These are phyloP conservation scores for Picocystis salinarum DNA, from an alignment of 139 green algal genomes.

Conservation along the genomic window DNA sequence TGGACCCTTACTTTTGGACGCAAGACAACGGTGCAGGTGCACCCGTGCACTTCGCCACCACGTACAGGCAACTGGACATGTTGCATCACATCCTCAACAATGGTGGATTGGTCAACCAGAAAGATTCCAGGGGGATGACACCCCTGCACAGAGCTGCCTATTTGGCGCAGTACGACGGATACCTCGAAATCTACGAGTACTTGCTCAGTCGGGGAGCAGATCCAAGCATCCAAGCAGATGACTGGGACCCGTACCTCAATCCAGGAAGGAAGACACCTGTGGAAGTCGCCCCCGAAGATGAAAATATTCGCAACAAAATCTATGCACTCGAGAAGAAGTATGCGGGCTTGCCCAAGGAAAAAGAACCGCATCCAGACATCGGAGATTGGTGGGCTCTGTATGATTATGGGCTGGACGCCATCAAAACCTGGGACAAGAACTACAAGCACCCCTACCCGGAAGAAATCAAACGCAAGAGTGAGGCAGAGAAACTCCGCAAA, in stretches of 20 bases:
- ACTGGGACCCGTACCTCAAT: conserved; percentile 77
- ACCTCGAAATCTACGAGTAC: conserved; percentile 87
- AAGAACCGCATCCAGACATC: conserved; percentile 46
- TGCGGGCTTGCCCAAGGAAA: conserved; percentile 31
- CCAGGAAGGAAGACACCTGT: conserved; percentile 50
- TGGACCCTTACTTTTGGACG: conserved; percentile 75
- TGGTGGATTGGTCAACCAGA: conserved; percentile 67
- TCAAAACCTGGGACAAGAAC: conserved; percentile 44
- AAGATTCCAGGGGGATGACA: conserved; percentile 51
- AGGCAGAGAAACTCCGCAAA: conserved; percentile 4
- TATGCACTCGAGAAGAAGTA: conserved; percentile 58
- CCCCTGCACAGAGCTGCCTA: conserved; percentile 75
- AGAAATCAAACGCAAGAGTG: background rate
- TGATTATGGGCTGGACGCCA: conserved; percentile 62
- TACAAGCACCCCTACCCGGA: conserved; percentile 61
- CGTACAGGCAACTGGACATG: conserved; percentile 89
- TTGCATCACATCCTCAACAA: conserved; percentile 76
- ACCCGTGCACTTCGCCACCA: conserved; percentile 76
- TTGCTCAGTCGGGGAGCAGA: conserved; percentile 76
- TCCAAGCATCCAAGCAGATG: conserved; percentile 41
- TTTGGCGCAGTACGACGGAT: conserved; percentile 73
- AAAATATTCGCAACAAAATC: conserved; percentile 21
- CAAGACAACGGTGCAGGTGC: conserved; percentile 80
- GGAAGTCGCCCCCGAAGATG: conserved; percentile 29
- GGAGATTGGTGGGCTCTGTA: conserved; percentile 84